Conservation (phyloP, 805 yeast genomes). For the Clavispora carvajalis region DNA sequence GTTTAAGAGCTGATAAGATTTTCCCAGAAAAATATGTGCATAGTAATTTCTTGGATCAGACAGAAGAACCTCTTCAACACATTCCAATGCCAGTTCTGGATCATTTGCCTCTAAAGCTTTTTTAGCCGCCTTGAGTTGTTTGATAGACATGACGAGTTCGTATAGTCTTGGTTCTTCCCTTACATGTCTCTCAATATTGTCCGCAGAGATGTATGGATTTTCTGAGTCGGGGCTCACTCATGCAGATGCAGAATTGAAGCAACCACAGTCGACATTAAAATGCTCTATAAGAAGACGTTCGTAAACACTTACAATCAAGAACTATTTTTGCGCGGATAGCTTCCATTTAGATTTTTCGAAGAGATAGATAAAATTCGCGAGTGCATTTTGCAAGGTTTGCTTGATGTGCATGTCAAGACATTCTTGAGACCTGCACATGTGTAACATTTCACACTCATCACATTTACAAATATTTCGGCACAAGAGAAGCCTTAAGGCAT, state of each 20-base stretch:
- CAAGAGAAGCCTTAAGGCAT: not conserved
- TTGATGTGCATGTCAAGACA: too few species aligned
- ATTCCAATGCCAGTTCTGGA: conserved; percentile 55
- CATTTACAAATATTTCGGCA: not conserved
- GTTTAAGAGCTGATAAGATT: conserved; percentile 48
- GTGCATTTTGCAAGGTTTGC: too few species aligned
- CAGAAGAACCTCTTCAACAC: conserved; percentile 50
- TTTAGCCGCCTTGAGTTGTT: conserved; percentile 36
- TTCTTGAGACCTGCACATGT: too few species aligned
- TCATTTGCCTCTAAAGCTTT: conserved; percentile 50
- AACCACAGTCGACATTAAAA: too few species aligned
- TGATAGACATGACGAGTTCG: conserved; percentile 20
- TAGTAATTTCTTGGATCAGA: conserved; percentile 54
- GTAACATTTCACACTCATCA: not conserved
- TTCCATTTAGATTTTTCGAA: too few species aligned
- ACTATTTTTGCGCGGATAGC: too few species aligned
- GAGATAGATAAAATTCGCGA: too few species aligned
- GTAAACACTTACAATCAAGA: too few species aligned
- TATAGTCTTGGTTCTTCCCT: not conserved
- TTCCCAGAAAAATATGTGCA: conserved; percentile 70
- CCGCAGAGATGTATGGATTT: too few species aligned
- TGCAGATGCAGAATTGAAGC: too few species aligned
- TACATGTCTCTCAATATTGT: not conserved
- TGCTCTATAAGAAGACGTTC: too few species aligned
- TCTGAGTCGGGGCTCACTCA: too few species aligned